Percentiles rank a stretch among this genome's conserved stretches.
phyloP scores from a whole-genome alignment of 2,329 filamentous ascomycete species.

The Aplosporella prunicola region DNA sequence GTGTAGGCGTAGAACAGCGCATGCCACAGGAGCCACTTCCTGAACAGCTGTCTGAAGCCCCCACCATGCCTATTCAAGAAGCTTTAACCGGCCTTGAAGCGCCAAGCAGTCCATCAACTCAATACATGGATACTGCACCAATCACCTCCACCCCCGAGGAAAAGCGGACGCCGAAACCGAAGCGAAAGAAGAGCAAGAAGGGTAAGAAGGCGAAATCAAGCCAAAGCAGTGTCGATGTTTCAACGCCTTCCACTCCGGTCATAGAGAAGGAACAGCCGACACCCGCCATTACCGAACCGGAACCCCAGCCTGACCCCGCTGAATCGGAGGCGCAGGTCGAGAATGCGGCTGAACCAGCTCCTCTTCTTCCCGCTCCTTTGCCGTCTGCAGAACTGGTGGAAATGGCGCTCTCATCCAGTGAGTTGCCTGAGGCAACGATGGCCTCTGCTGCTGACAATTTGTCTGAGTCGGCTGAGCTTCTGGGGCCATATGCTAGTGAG shows the following conservation, averaged over 20 bases:
- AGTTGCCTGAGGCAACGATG: constrained; percentile 4
- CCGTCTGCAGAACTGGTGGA: constrained; percentile 4
- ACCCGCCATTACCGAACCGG: too few species aligned
- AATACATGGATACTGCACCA: too few species aligned
- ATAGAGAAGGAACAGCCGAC: too few species aligned
- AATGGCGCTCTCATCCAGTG: not conserved
- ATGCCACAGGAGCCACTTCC: too few species aligned
- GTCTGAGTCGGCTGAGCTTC: not conserved
- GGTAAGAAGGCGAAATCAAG: constrained; percentile 2
- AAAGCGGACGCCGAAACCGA: not conserved
- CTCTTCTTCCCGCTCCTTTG: not conserved
- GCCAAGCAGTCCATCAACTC: too few species aligned
- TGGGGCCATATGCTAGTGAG: too few species aligned
- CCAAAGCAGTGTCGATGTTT: not conserved
- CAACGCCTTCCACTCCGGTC: not conserved
- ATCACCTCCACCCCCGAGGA: too few species aligned
- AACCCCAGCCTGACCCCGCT: not conserved
- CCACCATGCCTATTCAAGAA: not conserved
- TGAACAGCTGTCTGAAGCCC: not conserved
- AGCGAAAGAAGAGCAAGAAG: constrained; percentile 9
- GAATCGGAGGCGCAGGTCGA: not conserved
- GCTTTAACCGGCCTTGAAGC: too few species aligned
- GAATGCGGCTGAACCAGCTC: not conserved
- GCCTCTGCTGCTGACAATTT: not conserved
- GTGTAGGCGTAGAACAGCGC: too few species aligned